Percentiles rank a stretch among this genome's conserved stretches.
phyloP scores from a whole-genome alignment of 1,284 basidiomycete genomes.

The Papiliotrema fonsecae region DNA sequence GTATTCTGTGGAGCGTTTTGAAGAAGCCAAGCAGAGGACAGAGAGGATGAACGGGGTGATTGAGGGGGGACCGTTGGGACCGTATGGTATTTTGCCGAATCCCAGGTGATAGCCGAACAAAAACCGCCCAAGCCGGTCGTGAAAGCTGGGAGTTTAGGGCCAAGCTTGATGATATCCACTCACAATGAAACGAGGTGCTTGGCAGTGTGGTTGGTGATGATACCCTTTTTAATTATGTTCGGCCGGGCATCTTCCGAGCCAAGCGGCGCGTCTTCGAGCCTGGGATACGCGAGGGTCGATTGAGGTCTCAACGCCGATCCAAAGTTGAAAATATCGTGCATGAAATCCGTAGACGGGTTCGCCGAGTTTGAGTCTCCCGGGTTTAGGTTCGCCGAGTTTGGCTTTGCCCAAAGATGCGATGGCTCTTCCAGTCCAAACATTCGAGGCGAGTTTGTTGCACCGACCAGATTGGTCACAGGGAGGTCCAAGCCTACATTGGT shows the following conservation, averaged over 20 bases:
- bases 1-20: slow-evolving; percentile 28
- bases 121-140: slow-evolving; percentile 26
- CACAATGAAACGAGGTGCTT: slow-evolving; percentile 33
- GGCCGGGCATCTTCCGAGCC: slow-evolving; percentile 33
- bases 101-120: slow-evolving; percentile 39
- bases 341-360: too few species aligned
- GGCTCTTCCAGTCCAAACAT: too few species aligned
- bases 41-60: slow-evolving; percentile 44
- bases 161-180: slow-evolving; percentile 7
- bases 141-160: slow-evolving; percentile 27
- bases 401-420: too few species aligned
- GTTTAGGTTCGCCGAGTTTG: too few species aligned
- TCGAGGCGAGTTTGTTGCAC: too few species aligned
- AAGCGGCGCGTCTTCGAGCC: too few species aligned
- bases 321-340: too few species aligned
- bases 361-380: too few species aligned
- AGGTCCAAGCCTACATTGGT: too few species aligned
- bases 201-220: slow-evolving; percentile 26
- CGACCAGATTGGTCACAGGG: too few species aligned
- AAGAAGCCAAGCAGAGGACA: slow-evolving; percentile 36
- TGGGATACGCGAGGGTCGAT: too few species aligned
- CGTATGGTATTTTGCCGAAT: slow-evolving; percentile 38
- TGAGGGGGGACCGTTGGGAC: slow-evolving; percentile 26
- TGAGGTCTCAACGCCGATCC: too few species aligned
- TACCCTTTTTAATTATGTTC: slow-evolving; percentile 35